A percentile compares a stretch with the other conserved stretches of the same genome.
These are phyloP conservation scores for Aspergillus alliaceus DNA, from an alignment of 2,329 filamentous ascomycete genomes.

Conservation along the genomic window DNA sequence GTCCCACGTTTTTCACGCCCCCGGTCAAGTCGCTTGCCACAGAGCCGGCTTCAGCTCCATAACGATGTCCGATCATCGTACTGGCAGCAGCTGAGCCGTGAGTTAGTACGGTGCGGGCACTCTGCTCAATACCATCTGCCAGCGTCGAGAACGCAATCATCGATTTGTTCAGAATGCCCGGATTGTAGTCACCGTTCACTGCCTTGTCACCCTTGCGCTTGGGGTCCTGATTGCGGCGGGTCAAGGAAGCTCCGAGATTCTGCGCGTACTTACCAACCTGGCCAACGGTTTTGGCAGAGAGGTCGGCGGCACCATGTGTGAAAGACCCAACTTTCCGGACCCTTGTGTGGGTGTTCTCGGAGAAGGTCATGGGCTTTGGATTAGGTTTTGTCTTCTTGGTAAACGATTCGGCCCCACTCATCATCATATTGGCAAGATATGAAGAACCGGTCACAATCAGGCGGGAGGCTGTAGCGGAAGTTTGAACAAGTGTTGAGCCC, in stretches of 20 bases:
- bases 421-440: conserved; percentile 74
- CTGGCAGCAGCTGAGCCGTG: conserved; percentile 76
- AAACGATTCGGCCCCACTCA: conserved; percentile 76
- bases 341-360: conserved; percentile 76
- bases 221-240: conserved; percentile 58
- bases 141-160: conserved; percentile 96
- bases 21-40: conserved; percentile 74
- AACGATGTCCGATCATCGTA: conserved; percentile 84
- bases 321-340: conserved; percentile 89
- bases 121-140: conserved; percentile 88
- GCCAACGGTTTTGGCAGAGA: conserved; percentile 85
- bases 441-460: conserved; percentile 86
- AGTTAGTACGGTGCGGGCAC: conserved; percentile 73
- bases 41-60: conserved; percentile 79
- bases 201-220: conserved; percentile 66
- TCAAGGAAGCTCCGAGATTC: conserved; percentile 77
- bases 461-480: conserved; percentile 82
- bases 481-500: conserved; percentile 80
- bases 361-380: conserved; percentile 82
- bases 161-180: conserved; percentile 89
- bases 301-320: conserved; percentile 72
- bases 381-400: conserved; percentile 76
- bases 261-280: conserved; percentile 82
- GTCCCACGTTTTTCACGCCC: conserved; percentile 90
- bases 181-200: conserved; percentile 74